These are phyloP conservation scores for Colletotrichum caudatum DNA, from an alignment of 2,329 filamentous ascomycete genomes.

Conservation along the genomic window DNA sequence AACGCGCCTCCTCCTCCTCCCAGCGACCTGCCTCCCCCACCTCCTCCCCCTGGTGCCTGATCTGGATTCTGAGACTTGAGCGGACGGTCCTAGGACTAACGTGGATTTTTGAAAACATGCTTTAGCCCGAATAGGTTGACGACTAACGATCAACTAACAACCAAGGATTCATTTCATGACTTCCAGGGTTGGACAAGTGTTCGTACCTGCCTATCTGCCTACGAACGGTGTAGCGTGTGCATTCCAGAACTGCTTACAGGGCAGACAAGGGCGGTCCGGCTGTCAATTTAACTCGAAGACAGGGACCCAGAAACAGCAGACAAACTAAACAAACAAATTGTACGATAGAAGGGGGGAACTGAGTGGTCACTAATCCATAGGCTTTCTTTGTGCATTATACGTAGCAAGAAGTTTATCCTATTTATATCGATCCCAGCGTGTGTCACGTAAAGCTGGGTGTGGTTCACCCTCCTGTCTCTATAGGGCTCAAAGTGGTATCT, in stretches of 20 bases:
- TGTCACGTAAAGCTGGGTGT: slow-evolving; percentile 7
- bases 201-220: neutral
- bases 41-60: slow-evolving; percentile 68
- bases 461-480: neutral
- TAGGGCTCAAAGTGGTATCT: slow-evolving; percentile 1
- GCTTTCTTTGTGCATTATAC: slow-evolving; percentile 17
- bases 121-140: slow-evolving; percentile 7
- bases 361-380: slow-evolving; percentile 35
- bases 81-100: slow-evolving; percentile 27
- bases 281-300: slow-evolving; percentile 5
- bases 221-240: neutral
- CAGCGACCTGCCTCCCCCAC: slow-evolving; percentile 71
- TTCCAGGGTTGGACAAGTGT: slow-evolving; percentile 20
- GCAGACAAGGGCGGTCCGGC: neutral
- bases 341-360: slow-evolving; percentile 27
- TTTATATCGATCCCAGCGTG: neutral
- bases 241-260: neutral
- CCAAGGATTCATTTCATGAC: slow-evolving; percentile 28
- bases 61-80: slow-evolving; percentile 2
- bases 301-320: slow-evolving; percentile 12
- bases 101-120: neutral
- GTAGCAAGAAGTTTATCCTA: slow-evolving; percentile 26
- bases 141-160: slow-evolving; percentile 38
- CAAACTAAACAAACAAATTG: slow-evolving; percentile 19
- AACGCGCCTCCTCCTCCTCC: slow-evolving; percentile 71